Percentiles rank a stretch among this genome's conserved stretches.
phyloP scores from a whole-genome alignment of 2,329 filamentous ascomycete genomes.

The Monosporascus sp. region DNA sequence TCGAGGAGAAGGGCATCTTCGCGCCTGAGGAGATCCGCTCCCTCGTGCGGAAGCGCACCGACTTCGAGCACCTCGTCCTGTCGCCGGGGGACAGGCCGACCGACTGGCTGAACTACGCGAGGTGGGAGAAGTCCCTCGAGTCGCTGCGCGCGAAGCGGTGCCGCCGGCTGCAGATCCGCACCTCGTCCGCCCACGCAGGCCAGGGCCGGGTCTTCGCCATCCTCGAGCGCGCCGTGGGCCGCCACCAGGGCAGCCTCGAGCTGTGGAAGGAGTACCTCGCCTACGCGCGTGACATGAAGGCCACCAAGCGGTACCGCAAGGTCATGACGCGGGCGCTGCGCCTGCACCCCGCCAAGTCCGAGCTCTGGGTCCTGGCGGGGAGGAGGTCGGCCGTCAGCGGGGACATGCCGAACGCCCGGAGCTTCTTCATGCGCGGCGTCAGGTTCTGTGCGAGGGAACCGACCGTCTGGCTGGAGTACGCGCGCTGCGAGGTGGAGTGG shows the following conservation, averaged over 20 bases:
- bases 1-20: conserved; percentile 89
- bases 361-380: conserved; percentile 83
- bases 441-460: conserved; percentile 77
- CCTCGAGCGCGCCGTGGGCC: conserved; percentile 77
- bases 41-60: conserved; percentile 84
- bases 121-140: conserved; percentile 66
- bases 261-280: conserved; percentile 90
- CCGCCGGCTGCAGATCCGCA: conserved; percentile 70
- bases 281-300: conserved; percentile 66
- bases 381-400: conserved; percentile 71
- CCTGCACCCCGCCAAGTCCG: conserved; percentile 76
- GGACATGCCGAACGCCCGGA: conserved; percentile 81
- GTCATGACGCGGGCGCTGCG: conserved; percentile 66
- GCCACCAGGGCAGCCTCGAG: conserved; percentile 73
- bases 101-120: conserved; percentile 81
- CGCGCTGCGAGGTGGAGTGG: conserved; percentile 88
- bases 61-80: conserved; percentile 88
- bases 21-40: conserved; percentile 82
- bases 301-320: conserved; percentile 59
- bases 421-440: conserved; percentile 81
- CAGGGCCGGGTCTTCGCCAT: conserved; percentile 84
- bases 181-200: conserved; percentile 61
- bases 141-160: conserved; percentile 75
- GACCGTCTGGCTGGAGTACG: conserved; percentile 82
- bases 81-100: conserved; percentile 68